Conservation (phyloP, 345 rosid species). For the Salix arbutifolia region DNA sequence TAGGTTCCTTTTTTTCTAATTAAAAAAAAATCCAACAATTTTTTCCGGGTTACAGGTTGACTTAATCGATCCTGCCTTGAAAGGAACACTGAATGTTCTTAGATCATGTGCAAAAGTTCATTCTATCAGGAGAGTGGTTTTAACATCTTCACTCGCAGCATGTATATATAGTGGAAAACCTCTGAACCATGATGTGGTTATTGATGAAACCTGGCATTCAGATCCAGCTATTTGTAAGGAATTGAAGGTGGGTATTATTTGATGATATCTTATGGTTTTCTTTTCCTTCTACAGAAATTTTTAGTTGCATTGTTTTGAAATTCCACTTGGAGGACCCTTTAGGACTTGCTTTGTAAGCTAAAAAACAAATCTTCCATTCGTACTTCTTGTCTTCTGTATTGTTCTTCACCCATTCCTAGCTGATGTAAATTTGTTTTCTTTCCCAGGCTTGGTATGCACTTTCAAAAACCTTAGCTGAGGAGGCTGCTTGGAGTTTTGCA, state of each 20-base stretch:
- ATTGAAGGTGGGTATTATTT: background rate
- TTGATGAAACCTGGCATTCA: background rate
- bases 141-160: constrained; percentile 3
- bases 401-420: background rate
- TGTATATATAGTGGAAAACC: background rate
- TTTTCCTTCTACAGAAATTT: background rate
- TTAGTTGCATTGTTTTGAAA: no score
- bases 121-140: constrained; percentile 3
- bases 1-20: no score
- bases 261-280: background rate
- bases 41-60: background rate
- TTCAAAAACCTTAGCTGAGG: constrained; percentile 16
- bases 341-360: no score
- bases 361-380: background rate
- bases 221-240: background rate
- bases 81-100: constrained; percentile 9
- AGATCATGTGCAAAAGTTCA: constrained; percentile 3
- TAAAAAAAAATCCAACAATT: no score
- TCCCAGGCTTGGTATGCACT: constrained; percentile 1
- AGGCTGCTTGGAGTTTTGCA: constrained; percentile 21
- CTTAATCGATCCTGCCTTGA: constrained; percentile 5
- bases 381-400: background rate
- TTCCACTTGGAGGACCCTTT: no score
- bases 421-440: background rate
- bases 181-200: background rate